These are phyloP conservation scores for Lodderomyces metapsilosis DNA, from an alignment of 1,139 yeast species.

Conservation along the genomic window DNA sequence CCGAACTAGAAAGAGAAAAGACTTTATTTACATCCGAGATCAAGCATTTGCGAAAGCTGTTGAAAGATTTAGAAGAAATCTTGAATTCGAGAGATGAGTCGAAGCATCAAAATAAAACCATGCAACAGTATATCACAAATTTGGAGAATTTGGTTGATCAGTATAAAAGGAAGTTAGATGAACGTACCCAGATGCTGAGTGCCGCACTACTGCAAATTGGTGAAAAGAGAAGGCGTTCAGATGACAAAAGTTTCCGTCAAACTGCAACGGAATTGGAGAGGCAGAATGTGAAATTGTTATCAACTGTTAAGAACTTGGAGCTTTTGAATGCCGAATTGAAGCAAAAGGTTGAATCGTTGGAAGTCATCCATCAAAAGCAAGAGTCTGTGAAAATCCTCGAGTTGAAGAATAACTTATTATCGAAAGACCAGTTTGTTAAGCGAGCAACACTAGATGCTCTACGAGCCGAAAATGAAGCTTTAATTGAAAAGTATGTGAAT, in stretches of 20 bases:
- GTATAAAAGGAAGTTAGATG: slow-evolving; percentile 53
- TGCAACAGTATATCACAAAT: slow-evolving; percentile 38
- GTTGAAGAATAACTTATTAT: slow-evolving; percentile 66
- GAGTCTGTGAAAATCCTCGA: slow-evolving; percentile 55
- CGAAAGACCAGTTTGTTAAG: slow-evolving; percentile 63
- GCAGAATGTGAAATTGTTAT: slow-evolving; percentile 40
- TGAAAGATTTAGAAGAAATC: slow-evolving; percentile 30
- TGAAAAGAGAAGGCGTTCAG: slow-evolving; percentile 26
- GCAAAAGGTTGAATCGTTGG: slow-evolving; percentile 31
- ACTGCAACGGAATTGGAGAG: slow-evolving; percentile 36
- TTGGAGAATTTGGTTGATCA: slow-evolving; percentile 56
- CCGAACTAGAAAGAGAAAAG: slow-evolving; percentile 53
- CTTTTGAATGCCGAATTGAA: slow-evolving; percentile 29
- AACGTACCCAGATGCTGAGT: slow-evolving; percentile 6
- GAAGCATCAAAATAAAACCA: slow-evolving; percentile 21
- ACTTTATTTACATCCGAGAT: slow-evolving; percentile 61
- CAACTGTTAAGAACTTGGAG: slow-evolving; percentile 36
- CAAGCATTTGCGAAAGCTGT: slow-evolving; percentile 50
- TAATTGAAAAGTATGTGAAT: slow-evolving; percentile 30
- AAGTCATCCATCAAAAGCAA: slow-evolving; percentile 28
- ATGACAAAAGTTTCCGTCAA: slow-evolving; percentile 22
- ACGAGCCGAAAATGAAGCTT: slow-evolving; percentile 59
- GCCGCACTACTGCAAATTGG: slow-evolving; percentile 11
- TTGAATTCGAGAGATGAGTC: slow-evolving; percentile 15
- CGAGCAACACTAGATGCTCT: slow-evolving; percentile 51